Evolutionary conservation across 495 filamentous ascomycete species (phyloP), one percentile per base, ranked within the genome.

Genomic region (Aspergillus nidulans): DNA sequence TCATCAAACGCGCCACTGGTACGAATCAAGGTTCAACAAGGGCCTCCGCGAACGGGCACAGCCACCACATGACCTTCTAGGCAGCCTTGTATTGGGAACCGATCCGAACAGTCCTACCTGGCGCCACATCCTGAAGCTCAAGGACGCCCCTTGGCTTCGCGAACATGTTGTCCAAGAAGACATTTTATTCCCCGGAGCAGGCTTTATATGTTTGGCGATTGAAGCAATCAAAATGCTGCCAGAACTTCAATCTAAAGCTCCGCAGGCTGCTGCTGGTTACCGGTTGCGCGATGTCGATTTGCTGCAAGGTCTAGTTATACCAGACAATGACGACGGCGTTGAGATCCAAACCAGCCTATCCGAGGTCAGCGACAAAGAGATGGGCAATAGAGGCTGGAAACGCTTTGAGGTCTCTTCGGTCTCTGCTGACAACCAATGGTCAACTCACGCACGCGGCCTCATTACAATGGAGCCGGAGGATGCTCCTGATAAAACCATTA

Each of bases 81-180:
- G 80, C 0, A 51, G 50, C 0, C 56, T 69, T 7, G 59, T 67
- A 0, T 52, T 66, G 6, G 76, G 69, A 53, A 70, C 55, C 18
- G 53, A 63, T 2, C 26, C 67, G 4, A 66, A 76, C 26, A 36
- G 25, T 26, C 77, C 75, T 4, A 66, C 51, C 5, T 82, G 78
- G 78, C 63, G 76, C n/a, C 79, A 78, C 53, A 44, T 77, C 0
- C 34, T 83, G 1, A 52, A 54, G 5, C 55, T 71, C 3, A 61
- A 69, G 4, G 67, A 77, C 38, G 55, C 74, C 12, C 70, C 72
- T 0, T 82, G 79, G 79, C 50, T 81, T 3, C 48, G 52, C n/a
- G 77, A 78, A 9, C 78, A 80, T 76, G 9, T 34, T 13, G 9
- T 34, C 9, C 30, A 34, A 13, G 9, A 34, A 2, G 15, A 12